These are phyloP conservation scores for Naegleria gruberi DNA, from an alignment of 208 protist species.

Conservation along the genomic window DNA sequence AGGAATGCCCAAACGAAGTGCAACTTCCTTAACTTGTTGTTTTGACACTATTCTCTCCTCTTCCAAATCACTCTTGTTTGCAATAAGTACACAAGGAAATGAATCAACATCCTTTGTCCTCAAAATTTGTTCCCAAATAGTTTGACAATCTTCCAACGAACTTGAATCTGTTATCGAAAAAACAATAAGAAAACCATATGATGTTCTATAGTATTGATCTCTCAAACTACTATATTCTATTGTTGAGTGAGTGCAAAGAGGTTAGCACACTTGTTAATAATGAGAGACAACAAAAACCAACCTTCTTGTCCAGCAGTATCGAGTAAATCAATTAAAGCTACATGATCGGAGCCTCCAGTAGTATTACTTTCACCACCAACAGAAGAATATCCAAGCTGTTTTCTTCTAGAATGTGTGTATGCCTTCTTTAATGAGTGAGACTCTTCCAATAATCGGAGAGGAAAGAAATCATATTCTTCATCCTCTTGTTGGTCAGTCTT, in stretches of 20 bases:
- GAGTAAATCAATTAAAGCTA: neutral
- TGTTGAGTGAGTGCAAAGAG: too few species aligned
- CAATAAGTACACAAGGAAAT: slow-evolving; percentile 13
- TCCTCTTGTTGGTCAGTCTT: neutral
- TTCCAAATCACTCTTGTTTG: slow-evolving; percentile 27
- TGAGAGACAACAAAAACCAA: too few species aligned
- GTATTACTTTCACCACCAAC: too few species aligned
- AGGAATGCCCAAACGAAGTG: neutral
- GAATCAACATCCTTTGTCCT: neutral
- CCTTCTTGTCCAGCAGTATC: slow-evolving; percentile 17
- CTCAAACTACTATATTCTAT: neutral
- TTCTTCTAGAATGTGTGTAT: neutral
- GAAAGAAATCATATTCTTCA: neutral
- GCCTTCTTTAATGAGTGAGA: neutral
- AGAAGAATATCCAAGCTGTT: neutral
- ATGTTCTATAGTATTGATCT: neutral
- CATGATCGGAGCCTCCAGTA: neutral
- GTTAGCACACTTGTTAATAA: too few species aligned
- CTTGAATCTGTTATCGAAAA: slow-evolving; percentile 38
- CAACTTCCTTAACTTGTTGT: neutral
- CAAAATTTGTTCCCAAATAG: slow-evolving; percentile 25
- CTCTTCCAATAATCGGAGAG: neutral
- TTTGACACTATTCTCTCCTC: neutral
- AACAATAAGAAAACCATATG: slow-evolving; percentile 51
- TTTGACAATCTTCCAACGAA: slow-evolving; percentile 46